Percentiles rank a stretch among this genome's conserved stretches.
Evolutionary conservation across 768 basidiomycete genomes (phyloP).

Genomic region (Russula foetens): DNA sequence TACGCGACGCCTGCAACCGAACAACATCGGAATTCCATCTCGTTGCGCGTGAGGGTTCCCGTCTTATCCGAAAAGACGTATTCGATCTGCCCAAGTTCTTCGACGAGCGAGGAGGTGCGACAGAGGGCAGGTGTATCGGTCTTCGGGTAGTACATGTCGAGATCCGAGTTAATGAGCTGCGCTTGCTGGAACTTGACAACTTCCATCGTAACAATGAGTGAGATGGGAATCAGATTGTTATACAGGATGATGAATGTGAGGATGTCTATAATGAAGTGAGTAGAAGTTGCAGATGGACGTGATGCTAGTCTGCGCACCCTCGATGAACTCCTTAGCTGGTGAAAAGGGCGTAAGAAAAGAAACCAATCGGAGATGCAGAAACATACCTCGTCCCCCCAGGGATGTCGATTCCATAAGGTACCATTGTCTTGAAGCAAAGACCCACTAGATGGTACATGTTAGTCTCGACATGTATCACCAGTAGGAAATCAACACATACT

Average conservation of each 20-base stretch:
- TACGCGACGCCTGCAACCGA: slow-evolving; percentile 85
- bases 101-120: slow-evolving; percentile 95
- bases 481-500: slow-evolving; percentile 30
- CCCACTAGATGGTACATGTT: slow-evolving; percentile 46
- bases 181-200: slow-evolving; percentile 99
- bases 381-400: slow-evolving; percentile 52
- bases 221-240: slow-evolving; percentile 98
- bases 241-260: slow-evolving; percentile 98
- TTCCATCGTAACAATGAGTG: slow-evolving; percentile 99
- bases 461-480: not conserved
- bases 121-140: slow-evolving; percentile 97
- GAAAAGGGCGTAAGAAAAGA: slow-evolving; percentile 2
- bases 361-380: not conserved
- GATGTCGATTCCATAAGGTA: slow-evolving; percentile 66
- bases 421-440: slow-evolving; percentile 83
- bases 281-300: not conserved
- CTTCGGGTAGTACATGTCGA: slow-evolving; percentile 95
- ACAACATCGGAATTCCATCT: slow-evolving; percentile 95
- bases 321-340: slow-evolving; percentile 68
- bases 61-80: slow-evolving; percentile 95
- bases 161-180: slow-evolving; percentile 91
- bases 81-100: slow-evolving; percentile 97
- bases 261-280: slow-evolving; percentile 52
- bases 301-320: slow-evolving; percentile 43
- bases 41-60: slow-evolving; percentile 91